A percentile compares a stretch with the other conserved stretches of the same genome.
Conservation (phyloP, 1,284 basidiomycete species). For the Sphaerobolus stellatus region DNA sequence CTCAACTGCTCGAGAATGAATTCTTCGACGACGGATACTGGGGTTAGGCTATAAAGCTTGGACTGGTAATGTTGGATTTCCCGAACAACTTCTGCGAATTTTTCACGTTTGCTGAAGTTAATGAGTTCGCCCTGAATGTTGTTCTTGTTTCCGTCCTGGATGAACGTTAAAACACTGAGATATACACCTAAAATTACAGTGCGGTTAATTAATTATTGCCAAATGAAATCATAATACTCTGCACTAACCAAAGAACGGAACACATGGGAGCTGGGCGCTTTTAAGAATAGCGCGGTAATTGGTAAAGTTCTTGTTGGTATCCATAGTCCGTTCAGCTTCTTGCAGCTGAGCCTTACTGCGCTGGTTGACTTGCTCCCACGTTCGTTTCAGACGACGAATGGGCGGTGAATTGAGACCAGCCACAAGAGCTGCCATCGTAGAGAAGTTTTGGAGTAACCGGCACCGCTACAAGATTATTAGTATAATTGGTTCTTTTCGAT, state of each 20-base stretch:
- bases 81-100: slow-evolving; percentile 90
- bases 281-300: slow-evolving; percentile 88
- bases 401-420: slow-evolving; percentile 95
- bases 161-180: slow-evolving; percentile 93
- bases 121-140: slow-evolving; percentile 77
- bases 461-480: slow-evolving; percentile 66
- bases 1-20: slow-evolving; percentile 80
- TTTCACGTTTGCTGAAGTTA: slow-evolving; percentile 95
- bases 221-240: not conserved
- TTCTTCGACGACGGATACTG: slow-evolving; percentile 65
- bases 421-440: slow-evolving; percentile 93
- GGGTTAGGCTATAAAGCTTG: slow-evolving; percentile 83
- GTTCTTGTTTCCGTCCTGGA: slow-evolving; percentile 97
- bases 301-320: slow-evolving; percentile 89
- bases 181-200: slow-evolving; percentile 71
- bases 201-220: not conserved
- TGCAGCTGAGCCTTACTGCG: slow-evolving; percentile 67
- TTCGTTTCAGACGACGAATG: slow-evolving; percentile 88
- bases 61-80: slow-evolving; percentile 97
- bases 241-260: slow-evolving; percentile 89
- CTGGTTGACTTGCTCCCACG: slow-evolving; percentile 89
- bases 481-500: not conserved
- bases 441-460: slow-evolving; percentile 89
- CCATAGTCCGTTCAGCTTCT: slow-evolving; percentile 79
- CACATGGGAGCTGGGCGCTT: slow-evolving; percentile 88